Evolutionary conservation across 257 asterid genomes (phyloP), one percentile per base, ranked within the genome.

Genomic region (Solanum lycopersicoides): DNA sequence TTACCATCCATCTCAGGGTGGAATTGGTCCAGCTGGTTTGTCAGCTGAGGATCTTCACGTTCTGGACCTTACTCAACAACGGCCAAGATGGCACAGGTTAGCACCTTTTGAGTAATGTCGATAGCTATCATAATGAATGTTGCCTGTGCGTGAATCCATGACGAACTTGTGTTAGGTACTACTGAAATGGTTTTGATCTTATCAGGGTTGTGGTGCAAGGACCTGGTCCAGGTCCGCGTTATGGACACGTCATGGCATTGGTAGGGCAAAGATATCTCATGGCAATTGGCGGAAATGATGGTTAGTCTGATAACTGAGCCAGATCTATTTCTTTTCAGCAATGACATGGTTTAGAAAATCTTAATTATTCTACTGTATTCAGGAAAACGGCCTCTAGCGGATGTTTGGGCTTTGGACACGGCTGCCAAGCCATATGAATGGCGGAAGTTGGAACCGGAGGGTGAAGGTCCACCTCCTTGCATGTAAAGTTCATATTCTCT

Each of bases 401-500:
- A 97, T 90, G 99, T 97, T 3, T 97, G 99, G 99, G 99, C 99
- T 42, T 92, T 97, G 89, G 99, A 97, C 91, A 97, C 99, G 75
- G 99, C 99, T 91, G 99, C 99, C 76, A 97, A 97, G 95, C 99
- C 99, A 73, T 97, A 97, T 90, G 99, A 97, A 90, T 97, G 99
- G 99, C 92, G 99, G 89, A 97, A 97, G 91, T 88, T 96, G 93
- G 99, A 97, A 93, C 99, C 99, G 60, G 99, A 96, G 92, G 99
- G 99, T 47, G 99, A 97, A 93, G 99, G 99, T 86, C 99, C 99
- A 47, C 99, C 99, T 86, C 99, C 99, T 82, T 97, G 99, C 99
- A 97, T 97, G 99, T 97, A 90, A 93, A 97, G 25, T 80, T 80
- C 68, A 80, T 80, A 50, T 16, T 47, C 44, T 30, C 84, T 47